Conservation (phyloP, 2,329 filamentous ascomycete genomes). For the Colletotrichum paranaense region DNA sequence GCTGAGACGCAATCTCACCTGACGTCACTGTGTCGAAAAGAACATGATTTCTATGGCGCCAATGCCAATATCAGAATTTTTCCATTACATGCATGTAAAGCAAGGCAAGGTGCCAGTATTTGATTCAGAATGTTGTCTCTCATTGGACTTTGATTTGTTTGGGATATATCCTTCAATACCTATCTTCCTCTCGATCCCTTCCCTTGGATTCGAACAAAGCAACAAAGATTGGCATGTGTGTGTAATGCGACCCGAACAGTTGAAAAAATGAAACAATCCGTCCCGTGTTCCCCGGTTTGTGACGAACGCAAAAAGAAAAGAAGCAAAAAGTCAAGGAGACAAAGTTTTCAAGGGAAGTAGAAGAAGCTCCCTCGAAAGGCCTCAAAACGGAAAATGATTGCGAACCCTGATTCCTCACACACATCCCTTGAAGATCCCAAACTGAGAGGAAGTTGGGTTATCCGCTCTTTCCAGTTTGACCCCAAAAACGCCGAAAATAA, state of each 20-base stretch:
- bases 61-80: fast-evolving
- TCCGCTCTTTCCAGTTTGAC: conserved; percentile 12
- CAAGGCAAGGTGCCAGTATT: too few species aligned
- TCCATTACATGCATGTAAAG: background rate
- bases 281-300: conserved; percentile 8
- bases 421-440: background rate
- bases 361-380: background rate
- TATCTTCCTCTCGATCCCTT: background rate
- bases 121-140: background rate
- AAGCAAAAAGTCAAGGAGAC: background rate
- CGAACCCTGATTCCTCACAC: background rate
- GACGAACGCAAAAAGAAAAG: background rate
- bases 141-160: background rate
- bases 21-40: too few species aligned
- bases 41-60: too few species aligned
- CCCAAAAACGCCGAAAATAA: conserved; percentile 4
- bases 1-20: too few species aligned
- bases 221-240: background rate
- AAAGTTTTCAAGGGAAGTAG: background rate
- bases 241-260: background rate
- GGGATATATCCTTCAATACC: conserved; percentile 11
- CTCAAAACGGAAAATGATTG: background rate
- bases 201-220: background rate
- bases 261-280: background rate
- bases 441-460: background rate